Evolutionary conservation across 2,329 filamentous ascomycete genomes (phyloP), one percentile per base, ranked within the genome.

Genomic region (Epichloe sibirici): DNA sequence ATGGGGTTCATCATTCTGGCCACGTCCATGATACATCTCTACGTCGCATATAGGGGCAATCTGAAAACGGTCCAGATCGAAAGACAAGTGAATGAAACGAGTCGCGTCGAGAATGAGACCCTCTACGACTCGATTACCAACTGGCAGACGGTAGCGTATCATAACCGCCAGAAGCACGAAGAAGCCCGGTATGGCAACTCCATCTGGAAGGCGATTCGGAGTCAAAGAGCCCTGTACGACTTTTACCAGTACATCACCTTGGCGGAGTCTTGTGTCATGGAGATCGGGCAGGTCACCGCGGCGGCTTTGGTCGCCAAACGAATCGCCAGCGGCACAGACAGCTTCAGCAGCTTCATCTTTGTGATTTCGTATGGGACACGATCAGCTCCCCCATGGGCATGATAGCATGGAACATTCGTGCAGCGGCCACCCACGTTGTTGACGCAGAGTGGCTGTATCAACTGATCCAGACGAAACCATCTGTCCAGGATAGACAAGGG

Each of bases 341-440:
- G 21, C 28, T 39, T 55, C 43, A 28, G 51, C 43, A 53, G 48
- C 54, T 82, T 88, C 55, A 77, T 86, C 4, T 81, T 82, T 17
- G 65, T 88, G 28, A 69, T 84, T 15, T 74, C 78, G 37, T 87
- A 86, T 88, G 83, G 83, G 65, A 68, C 6, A 59, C 60, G 13
- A 56, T 60, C 65, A 74, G 63, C 55, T 78, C 56, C 49, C 68
- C 68, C 1, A 57, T 72, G 61, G 61, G 62, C 57, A 67, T 61
- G 23, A 62, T 69, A 3, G 62, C 61, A 8, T 58, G 59, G 47
- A 60, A 61, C 6, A 62, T 66, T 11, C 57, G 59, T 3, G 55
- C 55, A 6, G 53, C 65, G 21, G 56, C 62, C 35, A 57, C 58
- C 0, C 74, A 79, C 47, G 66, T 88, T 28, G 77, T 86, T 39